Base-by-base conservation (phyloP, 2,329 filamentous ascomycete genomes). In the Penicillium fuscoglaucum region DNA sequence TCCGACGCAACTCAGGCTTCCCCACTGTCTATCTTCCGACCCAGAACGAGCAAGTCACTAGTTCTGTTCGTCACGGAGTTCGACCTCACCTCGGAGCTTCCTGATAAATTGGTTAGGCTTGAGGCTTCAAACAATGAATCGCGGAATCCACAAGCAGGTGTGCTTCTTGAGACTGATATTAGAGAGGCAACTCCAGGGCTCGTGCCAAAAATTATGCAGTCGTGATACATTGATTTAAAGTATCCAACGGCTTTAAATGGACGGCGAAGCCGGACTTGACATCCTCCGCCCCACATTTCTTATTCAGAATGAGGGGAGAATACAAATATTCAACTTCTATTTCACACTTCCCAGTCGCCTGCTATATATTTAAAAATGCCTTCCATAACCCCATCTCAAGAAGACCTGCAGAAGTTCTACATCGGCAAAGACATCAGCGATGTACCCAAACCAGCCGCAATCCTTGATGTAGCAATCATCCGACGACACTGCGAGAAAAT, bases 401-500 rank as follows among this genome's bases (percentile, higher is more conserved):
- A 49, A 15, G 52, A 64, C 0, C 55, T 70, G 10, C 55, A 55
- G 26, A 43, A 54, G 9, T 63, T 64, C 53, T 89, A 83, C 68
- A 75, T 90, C 26, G 87, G 87, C 58, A 83, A 85, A 65, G 80
- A 78, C 2, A 77, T 92, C 19, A 70, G 77, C 50, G 80, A 87
- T 47, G 76, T 91, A 0, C 82, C 83, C 17, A 86, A 86, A 0
- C 90, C 90, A 1, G 83, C 88, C 1, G 84, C 83, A 3, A 79
- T 93, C 41, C 76, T 93, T 15, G 89, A 93, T 70, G 72, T 86
- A 12, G 84, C 85, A 4, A 86, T 88, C 43, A 76, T 91, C 26
- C 79, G 83, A 55, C 77, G 81, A 49, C 91, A 93, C 68, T 93
- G 90, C 73, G 74, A 79, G 60, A 79, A 84, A 37, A 93, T 95